Evolutionary conservation across 2,329 filamentous ascomycete species (phyloP).

Genomic region (Fusarium siculi): DNA sequence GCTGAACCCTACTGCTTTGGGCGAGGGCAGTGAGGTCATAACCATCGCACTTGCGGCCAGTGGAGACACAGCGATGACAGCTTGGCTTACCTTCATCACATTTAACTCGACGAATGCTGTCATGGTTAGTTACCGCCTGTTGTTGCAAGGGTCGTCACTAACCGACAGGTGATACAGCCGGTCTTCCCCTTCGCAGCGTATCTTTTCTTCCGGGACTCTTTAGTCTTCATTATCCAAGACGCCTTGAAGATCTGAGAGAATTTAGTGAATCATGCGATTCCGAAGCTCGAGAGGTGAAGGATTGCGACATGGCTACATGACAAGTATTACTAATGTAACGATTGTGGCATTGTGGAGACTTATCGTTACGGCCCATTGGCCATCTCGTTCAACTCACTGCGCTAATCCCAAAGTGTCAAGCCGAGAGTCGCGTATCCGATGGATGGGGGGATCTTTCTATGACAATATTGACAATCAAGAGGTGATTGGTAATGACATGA

Average conservation of each 20-base stretch:
- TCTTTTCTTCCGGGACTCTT: not conserved
- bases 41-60: not conserved
- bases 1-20: rapidly evolving
- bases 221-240: rapidly evolving
- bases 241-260: rapidly evolving
- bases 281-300: rapidly evolving
- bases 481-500: not conserved
- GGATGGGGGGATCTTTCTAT: too few species aligned
- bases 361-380: rapidly evolving
- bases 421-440: not conserved
- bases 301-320: not conserved
- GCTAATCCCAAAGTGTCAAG: not conserved
- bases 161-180: not conserved
- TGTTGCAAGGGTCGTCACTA: not conserved
- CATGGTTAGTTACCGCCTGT: not conserved
- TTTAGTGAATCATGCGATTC: not conserved
- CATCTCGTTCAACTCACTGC: not conserved
- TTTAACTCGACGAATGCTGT: not conserved
- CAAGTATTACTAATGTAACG: not conserved
- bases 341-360: rapidly evolving
- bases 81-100: not conserved
- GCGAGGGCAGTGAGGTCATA: rapidly evolving
- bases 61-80: not conserved
- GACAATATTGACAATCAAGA: not conserved
- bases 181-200: not conserved